Conservation (phyloP, 2,329 filamentous ascomycete genomes). For the Fulvia fulva region DNA sequence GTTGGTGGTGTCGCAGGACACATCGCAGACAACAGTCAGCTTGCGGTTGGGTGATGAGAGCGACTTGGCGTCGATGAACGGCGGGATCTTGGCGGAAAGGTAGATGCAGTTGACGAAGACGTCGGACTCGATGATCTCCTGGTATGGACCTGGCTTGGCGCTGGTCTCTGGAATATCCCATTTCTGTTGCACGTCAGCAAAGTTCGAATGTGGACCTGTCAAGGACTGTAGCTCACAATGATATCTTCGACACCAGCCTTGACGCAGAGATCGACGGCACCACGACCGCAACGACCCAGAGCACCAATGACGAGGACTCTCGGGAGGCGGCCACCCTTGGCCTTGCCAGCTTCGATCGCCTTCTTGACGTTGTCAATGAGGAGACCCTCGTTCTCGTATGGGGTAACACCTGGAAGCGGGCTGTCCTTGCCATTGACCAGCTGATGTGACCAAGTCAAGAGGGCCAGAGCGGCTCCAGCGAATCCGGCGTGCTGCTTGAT, state of each 20-base stretch:
- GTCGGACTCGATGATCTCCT: slow-evolving; percentile 38
- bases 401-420: slow-evolving; percentile 62
- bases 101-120: slow-evolving; percentile 82
- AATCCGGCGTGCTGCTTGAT: slow-evolving; percentile 68
- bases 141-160: slow-evolving; percentile 49
- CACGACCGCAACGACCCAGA: slow-evolving; percentile 71
- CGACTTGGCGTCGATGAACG: slow-evolving; percentile 70
- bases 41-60: slow-evolving; percentile 66
- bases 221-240: slow-evolving; percentile 35
- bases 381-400: slow-evolving; percentile 69
- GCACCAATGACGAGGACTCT: slow-evolving; percentile 80
- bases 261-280: slow-evolving; percentile 75
- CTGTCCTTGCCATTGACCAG: slow-evolving; percentile 63
- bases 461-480: slow-evolving; percentile 57
- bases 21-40: slow-evolving; percentile 67
- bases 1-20: slow-evolving; percentile 71
- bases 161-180: slow-evolving; percentile 80
- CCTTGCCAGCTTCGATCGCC: slow-evolving; percentile 62
- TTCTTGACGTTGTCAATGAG: slow-evolving; percentile 72
- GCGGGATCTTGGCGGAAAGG: slow-evolving; percentile 71
- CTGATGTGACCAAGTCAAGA: slow-evolving; percentile 82
- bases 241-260: slow-evolving; percentile 72
- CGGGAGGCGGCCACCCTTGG: slow-evolving; percentile 64
- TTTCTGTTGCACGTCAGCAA: slow-evolving; percentile 35
- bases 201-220: background rate